Evolutionary conservation across 768 basidiomycete species (phyloP), one percentile per base, ranked within the genome.

Genomic region (Leccinum imitatum): DNA sequence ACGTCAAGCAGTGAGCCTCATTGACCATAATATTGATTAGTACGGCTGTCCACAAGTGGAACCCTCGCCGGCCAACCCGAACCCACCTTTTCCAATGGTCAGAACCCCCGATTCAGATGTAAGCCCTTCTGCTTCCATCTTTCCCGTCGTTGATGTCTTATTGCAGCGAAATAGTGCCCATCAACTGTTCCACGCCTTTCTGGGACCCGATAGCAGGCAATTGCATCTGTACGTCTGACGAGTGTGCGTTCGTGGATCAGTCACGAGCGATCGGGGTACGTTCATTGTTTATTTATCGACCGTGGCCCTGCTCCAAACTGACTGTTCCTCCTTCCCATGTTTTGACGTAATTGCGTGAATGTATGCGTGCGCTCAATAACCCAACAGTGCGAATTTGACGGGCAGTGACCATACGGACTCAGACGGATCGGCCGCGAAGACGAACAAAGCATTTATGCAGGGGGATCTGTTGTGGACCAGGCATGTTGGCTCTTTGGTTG

Each of bases 141-240:
- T 37, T 15, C 3, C 53, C 1, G 52, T 59, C 39, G 21, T 54
- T 17, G 41, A 52, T 15, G 13, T 41, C 19, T 41, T n/a, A 56
- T 14, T 27, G 27, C 10, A 19, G 10, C 27, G 27, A 30, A 30
- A 30, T 1, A 88, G 87, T 90, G 3, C 83, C 89, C 23, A 59
- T 79, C 21, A 88, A 89, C 74, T 91, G 89, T 72, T 86, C 87
- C 4, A 91, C 89, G 10, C 80, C 87, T 3, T 92, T 89, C 80
- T 91, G 89, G 88, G 90, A 92, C 71, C 90, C 91, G 2, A 80
- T 91, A 54, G 77, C 63, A 27, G 86, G 84, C 65, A 73, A 78
- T 33, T 93, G 91, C 64, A 73, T 86, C 54, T 92, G 89, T 73
- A 80, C 73, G 1, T 79, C 81, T 2, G 63, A 60, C 54, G 75